Percentiles rank a stretch among this genome's conserved stretches.
Conservation (phyloP, 225 moss, liverwort and hornwort genomes). For the Thuidium tamariscinum region DNA sequence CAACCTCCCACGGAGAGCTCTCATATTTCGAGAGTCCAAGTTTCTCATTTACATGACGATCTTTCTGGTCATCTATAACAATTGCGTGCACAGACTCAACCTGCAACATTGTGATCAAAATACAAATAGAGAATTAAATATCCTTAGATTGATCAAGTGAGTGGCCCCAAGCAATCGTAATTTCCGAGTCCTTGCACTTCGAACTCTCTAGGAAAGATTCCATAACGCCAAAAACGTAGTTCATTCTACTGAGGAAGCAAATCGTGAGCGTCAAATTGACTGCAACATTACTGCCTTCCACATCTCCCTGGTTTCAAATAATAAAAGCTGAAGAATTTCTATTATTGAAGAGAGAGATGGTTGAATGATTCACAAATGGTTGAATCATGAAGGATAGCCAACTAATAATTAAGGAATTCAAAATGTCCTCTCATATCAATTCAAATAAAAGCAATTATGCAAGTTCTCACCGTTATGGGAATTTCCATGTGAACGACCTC, state of each 20-base stretch:
- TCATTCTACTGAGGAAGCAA: neutral
- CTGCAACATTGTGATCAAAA: constrained; percentile 4
- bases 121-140: neutral
- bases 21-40: constrained; percentile 50
- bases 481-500: constrained; percentile 27
- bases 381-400: neutral
- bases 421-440: neutral
- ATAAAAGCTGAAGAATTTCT: neutral
- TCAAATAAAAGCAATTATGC: neutral
- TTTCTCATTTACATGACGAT: constrained; percentile 36
- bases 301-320: neutral
- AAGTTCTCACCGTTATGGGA: constrained; percentile 16
- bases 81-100: constrained; percentile 26
- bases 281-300: neutral
- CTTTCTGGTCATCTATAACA: constrained; percentile 13
- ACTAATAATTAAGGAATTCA: neutral
- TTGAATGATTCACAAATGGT: neutral
- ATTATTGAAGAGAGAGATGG: neutral
- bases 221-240: neutral
- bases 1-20: constrained; percentile 57
- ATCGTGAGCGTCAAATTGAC: neutral
- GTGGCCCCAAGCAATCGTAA: neutral
- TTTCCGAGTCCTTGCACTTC: neutral
- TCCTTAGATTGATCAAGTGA: neutral
- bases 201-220: neutral